phyloP scores from a whole-genome alignment of 495 filamentous ascomycete species.

The Talaromyces borbonicus region DNA sequence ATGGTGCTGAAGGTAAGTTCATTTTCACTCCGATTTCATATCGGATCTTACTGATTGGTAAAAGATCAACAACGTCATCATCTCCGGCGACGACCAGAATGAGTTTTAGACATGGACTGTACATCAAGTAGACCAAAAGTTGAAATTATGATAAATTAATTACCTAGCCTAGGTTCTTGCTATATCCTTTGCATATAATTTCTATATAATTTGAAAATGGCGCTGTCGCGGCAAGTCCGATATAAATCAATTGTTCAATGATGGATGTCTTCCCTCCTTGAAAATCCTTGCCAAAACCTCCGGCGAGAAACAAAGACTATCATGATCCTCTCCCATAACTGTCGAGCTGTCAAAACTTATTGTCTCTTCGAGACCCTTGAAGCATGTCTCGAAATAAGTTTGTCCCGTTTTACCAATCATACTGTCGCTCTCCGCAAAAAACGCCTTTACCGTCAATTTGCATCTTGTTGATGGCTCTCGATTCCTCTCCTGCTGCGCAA shows the following conservation, averaged over 20 bases:
- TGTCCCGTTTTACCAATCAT: slow-evolving; percentile 23
- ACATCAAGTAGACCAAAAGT: slow-evolving; percentile 42
- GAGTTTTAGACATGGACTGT: slow-evolving; percentile 58
- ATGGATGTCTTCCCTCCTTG: background rate
- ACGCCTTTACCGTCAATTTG: slow-evolving; percentile 12
- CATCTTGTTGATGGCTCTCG: background rate
- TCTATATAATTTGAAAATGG: background rate
- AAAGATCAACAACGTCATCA: slow-evolving; percentile 83
- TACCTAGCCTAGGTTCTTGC: too few species aligned
- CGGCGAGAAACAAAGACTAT: slow-evolving; percentile 17
- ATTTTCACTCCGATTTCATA: background rate
- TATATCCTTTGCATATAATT: too few species aligned
- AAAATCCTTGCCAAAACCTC: slow-evolving; percentile 18
- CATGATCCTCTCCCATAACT: slow-evolving; percentile 20
- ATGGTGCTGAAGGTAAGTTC: slow-evolving; percentile 93
- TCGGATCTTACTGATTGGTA: slow-evolving; percentile 13
- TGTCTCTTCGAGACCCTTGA: slow-evolving; percentile 12
- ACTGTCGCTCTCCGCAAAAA: slow-evolving; percentile 19
- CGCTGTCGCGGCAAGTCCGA: background rate
- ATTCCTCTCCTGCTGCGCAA: slow-evolving; percentile 8
- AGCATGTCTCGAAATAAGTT: slow-evolving; percentile 24
- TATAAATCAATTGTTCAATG: background rate
- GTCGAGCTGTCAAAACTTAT: slow-evolving; percentile 12
- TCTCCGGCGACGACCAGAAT: slow-evolving; percentile 82
- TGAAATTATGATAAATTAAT: background rate